A percentile compares a stretch with the other conserved stretches of the same genome.
Evolutionary conservation across 75 land plant genomes (phyloP).

Genomic region (Gnetum montanum): DNA sequence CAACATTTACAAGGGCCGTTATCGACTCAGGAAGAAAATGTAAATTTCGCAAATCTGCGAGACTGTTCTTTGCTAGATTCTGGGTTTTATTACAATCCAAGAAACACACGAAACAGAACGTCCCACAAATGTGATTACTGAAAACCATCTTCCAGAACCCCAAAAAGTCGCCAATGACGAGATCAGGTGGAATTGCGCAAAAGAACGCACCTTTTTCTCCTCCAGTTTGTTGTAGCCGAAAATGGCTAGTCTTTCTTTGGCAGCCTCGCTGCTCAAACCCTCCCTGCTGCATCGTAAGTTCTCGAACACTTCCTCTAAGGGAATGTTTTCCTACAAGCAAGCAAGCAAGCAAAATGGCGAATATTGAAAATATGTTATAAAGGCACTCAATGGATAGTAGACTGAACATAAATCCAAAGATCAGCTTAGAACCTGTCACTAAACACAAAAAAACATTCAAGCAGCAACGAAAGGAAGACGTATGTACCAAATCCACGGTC

Average conservation of each 20-base stretch:
- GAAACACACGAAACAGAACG: no score
- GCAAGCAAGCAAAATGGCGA: neutral
- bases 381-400: neutral
- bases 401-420: neutral
- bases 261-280: constrained; percentile 61
- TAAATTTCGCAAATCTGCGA: no score
- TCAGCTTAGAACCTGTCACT: neutral
- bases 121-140: no score
- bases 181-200: no score
- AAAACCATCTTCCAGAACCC: no score
- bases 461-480: neutral
- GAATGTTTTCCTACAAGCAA: constrained; percentile 70
- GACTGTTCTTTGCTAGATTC: no score
- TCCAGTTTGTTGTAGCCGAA: constrained; percentile 95
- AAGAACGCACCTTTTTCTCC: constrained; percentile 84
- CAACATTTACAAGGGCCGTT: no score
- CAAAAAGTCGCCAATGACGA: no score
- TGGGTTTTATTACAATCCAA: no score
- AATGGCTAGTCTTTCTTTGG: constrained; percentile 56
- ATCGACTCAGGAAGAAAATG: no score
- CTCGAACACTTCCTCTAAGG: constrained; percentile 93
- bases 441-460: neutral
- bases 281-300: constrained; percentile 75
- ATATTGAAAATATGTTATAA: neutral
- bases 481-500: constrained; percentile 80